phyloP scores from a whole-genome alignment of 2,329 filamentous ascomycete genomes.

The Ascochyta fabae region DNA sequence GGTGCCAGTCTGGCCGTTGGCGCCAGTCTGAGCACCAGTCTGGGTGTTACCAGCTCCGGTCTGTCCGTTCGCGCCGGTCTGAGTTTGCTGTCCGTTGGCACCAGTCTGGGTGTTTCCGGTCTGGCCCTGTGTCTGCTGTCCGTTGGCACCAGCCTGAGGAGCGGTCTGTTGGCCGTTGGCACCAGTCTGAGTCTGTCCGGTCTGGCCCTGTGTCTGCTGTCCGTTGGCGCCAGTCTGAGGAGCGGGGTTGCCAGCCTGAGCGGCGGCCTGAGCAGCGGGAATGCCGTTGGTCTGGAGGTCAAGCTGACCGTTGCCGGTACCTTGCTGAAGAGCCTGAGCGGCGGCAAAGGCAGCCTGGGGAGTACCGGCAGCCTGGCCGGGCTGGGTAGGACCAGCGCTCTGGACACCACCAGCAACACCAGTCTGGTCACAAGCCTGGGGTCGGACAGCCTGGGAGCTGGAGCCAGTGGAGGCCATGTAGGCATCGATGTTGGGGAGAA shows the following conservation, averaged over 20 bases:
- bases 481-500: slow-evolving; percentile 47
- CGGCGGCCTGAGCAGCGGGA: slow-evolving; percentile 13
- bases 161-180: background rate
- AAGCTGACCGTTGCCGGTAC: slow-evolving; percentile 39
- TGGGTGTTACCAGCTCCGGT: background rate
- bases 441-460: slow-evolving; percentile 37
- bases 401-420: slow-evolving; percentile 45
- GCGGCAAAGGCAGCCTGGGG: slow-evolving; percentile 41
- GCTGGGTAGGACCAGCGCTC: slow-evolving; percentile 35
- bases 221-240: background rate
- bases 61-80: background rate
- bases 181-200: background rate
- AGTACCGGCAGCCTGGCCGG: slow-evolving; percentile 38
- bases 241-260: slow-evolving; percentile 14
- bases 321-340: slow-evolving; percentile 34
- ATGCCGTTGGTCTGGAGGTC: slow-evolving; percentile 26
- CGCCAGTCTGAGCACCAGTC: slow-evolving; percentile 4
- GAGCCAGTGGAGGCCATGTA: slow-evolving; percentile 46
- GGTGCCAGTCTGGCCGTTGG: background rate
- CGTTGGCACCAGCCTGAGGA: slow-evolving; percentile 3
- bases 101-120: background rate
- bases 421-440: slow-evolving; percentile 41
- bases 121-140: background rate
- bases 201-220: too few relatives aligned
- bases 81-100: background rate